phyloP scores from a whole-genome alignment of 352 stramenopile species.

The Phytopythium sindhum region DNA sequence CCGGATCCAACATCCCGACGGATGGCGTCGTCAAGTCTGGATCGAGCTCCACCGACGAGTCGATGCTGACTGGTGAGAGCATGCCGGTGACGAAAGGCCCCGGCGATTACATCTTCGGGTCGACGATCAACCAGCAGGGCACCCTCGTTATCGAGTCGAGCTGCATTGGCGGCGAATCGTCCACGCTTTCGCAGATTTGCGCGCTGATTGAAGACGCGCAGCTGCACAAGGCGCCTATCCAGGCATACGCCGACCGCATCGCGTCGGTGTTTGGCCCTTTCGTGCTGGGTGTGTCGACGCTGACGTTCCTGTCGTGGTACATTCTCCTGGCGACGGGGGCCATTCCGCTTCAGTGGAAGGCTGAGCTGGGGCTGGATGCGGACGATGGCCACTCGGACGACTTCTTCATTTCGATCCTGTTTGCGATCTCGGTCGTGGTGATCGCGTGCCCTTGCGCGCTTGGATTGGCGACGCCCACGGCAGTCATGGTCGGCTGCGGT shows the following conservation, averaged over 20 bases:
- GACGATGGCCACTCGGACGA: slow-evolving; percentile 60
- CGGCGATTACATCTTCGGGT: slow-evolving; percentile 82
- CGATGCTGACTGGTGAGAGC: slow-evolving; percentile 84
- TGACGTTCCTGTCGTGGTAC: slow-evolving; percentile 65
- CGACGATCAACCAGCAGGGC: slow-evolving; percentile 82
- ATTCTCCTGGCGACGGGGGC: slow-evolving; percentile 40
- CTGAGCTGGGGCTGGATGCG: slow-evolving; percentile 43
- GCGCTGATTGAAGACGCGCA: slow-evolving; percentile 86
- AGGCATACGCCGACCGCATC: slow-evolving; percentile 78
- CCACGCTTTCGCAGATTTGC: slow-evolving; percentile 70
- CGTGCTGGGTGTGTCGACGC: slow-evolving; percentile 51
- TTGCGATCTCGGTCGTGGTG: slow-evolving; percentile 87
- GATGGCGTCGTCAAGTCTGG: slow-evolving; percentile 78
- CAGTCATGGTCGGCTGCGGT: slow-evolving; percentile 87
- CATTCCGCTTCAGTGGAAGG: slow-evolving; percentile 50
- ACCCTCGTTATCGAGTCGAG: slow-evolving; percentile 83
- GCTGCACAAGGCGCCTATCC: slow-evolving; percentile 85
- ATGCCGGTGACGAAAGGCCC: slow-evolving; percentile 82
- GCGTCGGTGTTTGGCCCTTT: slow-evolving; percentile 65
- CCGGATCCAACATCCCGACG: slow-evolving; percentile 75
- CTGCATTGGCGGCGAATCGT: slow-evolving; percentile 68
- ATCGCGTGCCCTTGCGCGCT: slow-evolving; percentile 87
- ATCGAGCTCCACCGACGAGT: slow-evolving; percentile 69
- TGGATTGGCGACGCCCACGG: slow-evolving; percentile 79
- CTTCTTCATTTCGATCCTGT: slow-evolving; percentile 71